A percentile compares a stretch with the other conserved stretches of the same genome.
Conservation (phyloP, 306 rosid species). For the Potentilla sterilis region DNA sequence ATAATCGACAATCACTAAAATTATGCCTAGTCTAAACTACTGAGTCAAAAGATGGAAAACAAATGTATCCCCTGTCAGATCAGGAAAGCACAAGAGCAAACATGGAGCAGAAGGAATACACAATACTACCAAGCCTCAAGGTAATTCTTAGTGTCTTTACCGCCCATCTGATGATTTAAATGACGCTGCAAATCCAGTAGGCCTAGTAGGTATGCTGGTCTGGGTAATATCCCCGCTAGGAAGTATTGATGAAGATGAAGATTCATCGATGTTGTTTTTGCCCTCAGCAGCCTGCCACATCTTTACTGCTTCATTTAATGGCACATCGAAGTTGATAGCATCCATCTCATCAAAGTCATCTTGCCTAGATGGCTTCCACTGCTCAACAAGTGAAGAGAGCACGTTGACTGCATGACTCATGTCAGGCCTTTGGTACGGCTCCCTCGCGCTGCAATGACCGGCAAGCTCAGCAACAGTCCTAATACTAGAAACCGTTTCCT, state of each 20-base stretch:
- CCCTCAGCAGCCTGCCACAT: constrained; percentile 72
- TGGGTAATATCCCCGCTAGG: constrained; percentile 41
- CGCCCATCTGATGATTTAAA: constrained; percentile 45
- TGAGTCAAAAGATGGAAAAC: neutral
- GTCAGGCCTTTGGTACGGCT: constrained; percentile 82
- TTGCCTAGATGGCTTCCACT: constrained; percentile 69
- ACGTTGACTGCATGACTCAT: constrained; percentile 79
- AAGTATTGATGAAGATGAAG: constrained; percentile 28
- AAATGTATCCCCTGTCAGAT: constrained; percentile 15
- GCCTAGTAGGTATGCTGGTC: constrained; percentile 50
- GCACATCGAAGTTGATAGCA: constrained; percentile 60
- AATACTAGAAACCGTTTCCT: constrained; percentile 52
- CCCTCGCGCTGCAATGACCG: constrained; percentile 73
- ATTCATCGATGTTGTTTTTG: constrained; percentile 18
- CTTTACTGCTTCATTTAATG: constrained; percentile 56
- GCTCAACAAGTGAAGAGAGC: constrained; percentile 66
- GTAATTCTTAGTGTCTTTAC: constrained; percentile 32
- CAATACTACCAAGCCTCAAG: neutral
- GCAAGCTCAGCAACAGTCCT: constrained; percentile 68
- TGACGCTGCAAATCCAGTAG: constrained; percentile 54
- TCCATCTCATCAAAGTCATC: constrained; percentile 36
- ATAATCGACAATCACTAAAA: too few species aligned
- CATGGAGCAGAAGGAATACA: neutral
- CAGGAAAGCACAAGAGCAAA: neutral
- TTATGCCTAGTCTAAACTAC: constrained; percentile 12